phyloP scores from a whole-genome alignment of 1,284 basidiomycete species.

The Psilocybe mexicana region DNA sequence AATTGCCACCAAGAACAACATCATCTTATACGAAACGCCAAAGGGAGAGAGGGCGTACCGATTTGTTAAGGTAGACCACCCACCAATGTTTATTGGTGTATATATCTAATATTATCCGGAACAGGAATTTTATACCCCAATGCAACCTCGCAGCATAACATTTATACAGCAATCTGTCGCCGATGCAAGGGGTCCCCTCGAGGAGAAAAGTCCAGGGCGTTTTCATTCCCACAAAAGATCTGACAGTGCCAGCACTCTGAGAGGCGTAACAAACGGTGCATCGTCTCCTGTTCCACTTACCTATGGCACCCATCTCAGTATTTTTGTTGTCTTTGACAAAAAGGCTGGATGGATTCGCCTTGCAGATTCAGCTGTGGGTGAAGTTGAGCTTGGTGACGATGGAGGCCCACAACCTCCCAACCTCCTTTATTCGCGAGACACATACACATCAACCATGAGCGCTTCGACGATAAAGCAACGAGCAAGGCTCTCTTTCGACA shows the following conservation, averaged over 20 bases:
- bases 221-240: conserved; percentile 35
- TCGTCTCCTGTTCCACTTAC: conserved; percentile 33
- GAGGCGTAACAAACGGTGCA: conserved; percentile 25
- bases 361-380: conserved; percentile 74
- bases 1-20: conserved; percentile 70
- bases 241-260: conserved; percentile 34
- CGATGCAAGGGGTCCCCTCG: conserved; percentile 45
- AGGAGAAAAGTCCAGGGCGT: conserved; percentile 33
- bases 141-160: conserved; percentile 57
- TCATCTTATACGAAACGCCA: conserved; percentile 76
- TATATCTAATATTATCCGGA: conserved; percentile 1
- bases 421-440: conserved; percentile 26
- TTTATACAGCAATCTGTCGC: conserved; percentile 69
- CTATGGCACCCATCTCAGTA: conserved; percentile 67
- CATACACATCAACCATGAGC: conserved; percentile 29
- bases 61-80: conserved; percentile 63
- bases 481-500: conserved; percentile 56
- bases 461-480: conserved; percentile 36
- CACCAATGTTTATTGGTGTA: not conserved
- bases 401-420: conserved; percentile 29
- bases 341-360: conserved; percentile 78
- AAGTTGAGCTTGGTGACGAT: conserved; percentile 67
- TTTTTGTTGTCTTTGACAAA: conserved; percentile 82
- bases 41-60: conserved; percentile 79
- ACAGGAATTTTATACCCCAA: conserved; percentile 80